Evolutionary conservation across 139 green algal genomes (phyloP).

Genomic region (Nannochloris sp.): DNA sequence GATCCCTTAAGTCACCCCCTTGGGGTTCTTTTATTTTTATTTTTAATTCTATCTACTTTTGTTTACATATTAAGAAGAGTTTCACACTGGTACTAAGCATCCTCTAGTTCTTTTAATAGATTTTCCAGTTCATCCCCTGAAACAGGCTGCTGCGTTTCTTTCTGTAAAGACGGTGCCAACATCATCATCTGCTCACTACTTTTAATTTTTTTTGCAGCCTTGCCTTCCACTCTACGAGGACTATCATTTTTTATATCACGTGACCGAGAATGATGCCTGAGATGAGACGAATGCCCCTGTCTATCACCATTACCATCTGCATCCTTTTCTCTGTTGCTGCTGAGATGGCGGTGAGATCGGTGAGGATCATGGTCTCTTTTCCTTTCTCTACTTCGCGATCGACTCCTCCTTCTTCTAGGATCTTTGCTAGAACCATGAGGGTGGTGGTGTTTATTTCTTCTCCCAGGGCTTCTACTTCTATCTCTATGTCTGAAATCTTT

Average conservation of each 20-base stretch:
- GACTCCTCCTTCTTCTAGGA: background rate
- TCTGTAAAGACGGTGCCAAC: background rate
- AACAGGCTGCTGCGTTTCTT: too few species aligned
- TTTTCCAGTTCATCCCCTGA: slow-evolving; percentile 28
- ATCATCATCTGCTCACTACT: background rate
- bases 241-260: too few species aligned
- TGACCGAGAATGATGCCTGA: too few species aligned
- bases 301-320: background rate
- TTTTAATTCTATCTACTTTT: too few species aligned
- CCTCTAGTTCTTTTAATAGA: slow-evolving; percentile 20
- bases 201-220: background rate
- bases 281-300: too few species aligned
- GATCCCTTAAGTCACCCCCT: too few species aligned
- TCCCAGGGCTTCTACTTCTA: too few species aligned
- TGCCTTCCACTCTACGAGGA: background rate
- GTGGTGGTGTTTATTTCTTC: background rate
- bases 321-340: background rate
- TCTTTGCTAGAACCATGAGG: background rate
- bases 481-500: too few species aligned
- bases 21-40: too few species aligned
- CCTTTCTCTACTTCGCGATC: background rate
- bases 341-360: background rate
- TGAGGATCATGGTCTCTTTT: background rate
- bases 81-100: too few species aligned
- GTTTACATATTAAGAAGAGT: too few species aligned